These are phyloP conservation scores for Penicillium tannophilum DNA, from an alignment of 495 filamentous ascomycete species.

Conservation along the genomic window DNA sequence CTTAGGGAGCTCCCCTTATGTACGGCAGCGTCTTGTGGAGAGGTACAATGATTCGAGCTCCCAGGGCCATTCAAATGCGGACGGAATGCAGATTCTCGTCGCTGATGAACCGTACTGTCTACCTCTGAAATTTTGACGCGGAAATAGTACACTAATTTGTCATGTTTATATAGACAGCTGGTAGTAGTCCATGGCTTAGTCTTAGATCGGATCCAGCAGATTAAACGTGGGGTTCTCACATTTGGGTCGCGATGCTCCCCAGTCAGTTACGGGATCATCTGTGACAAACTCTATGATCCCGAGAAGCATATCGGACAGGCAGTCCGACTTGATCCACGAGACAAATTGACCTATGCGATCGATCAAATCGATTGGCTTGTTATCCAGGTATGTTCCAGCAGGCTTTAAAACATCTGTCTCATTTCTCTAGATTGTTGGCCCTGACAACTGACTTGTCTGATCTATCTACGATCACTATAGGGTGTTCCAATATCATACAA, in stretches of 20 bases:
- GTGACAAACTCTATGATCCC: constrained; percentile 48
- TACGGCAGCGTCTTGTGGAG: constrained; percentile 47
- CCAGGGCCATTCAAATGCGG: constrained; percentile 33
- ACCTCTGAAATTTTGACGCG: not conserved
- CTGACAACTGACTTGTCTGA: not conserved
- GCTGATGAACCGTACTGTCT: constrained; percentile 52
- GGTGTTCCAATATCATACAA: constrained; percentile 36
- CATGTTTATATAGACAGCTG: constrained; percentile 42
- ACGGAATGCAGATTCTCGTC: constrained; percentile 46
- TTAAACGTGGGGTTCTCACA: constrained; percentile 42
- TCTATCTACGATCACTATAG: constrained; percentile 19
- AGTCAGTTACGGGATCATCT: constrained; percentile 59
- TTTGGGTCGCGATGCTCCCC: constrained; percentile 53
- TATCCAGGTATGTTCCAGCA: constrained; percentile 38
- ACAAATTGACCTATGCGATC: constrained; percentile 49
- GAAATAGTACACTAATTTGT: not conserved
- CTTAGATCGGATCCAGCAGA: constrained; percentile 53
- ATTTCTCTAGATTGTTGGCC: not conserved
- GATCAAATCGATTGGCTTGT: constrained; percentile 61
- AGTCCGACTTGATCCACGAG: constrained; percentile 43
- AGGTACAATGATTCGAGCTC: constrained; percentile 30
- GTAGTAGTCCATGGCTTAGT: constrained; percentile 60
- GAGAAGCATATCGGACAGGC: constrained; percentile 44
- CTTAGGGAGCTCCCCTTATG: constrained; percentile 65
- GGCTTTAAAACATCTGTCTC: not conserved